Percentiles rank a stretch among this genome's conserved stretches.
phyloP scores from a whole-genome alignment of 2,329 filamentous ascomycete genomes.

The Chalara sp. region DNA sequence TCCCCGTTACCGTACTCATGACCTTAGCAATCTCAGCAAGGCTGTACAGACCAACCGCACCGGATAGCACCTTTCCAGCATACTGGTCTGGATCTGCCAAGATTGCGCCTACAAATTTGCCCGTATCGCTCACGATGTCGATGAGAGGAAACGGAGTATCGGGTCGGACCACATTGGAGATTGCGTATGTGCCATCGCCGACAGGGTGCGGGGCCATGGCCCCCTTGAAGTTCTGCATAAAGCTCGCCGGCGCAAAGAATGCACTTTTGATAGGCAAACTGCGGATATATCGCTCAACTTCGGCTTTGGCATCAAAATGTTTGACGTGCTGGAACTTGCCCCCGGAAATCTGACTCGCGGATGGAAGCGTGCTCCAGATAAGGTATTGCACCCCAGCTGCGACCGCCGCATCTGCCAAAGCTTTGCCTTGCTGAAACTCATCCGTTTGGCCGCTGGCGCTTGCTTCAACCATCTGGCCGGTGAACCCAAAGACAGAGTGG shows the following conservation, averaged over 20 bases:
- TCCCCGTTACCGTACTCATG: conserved; percentile 8
- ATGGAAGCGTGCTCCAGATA: conserved; percentile 36
- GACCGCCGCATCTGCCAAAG: conserved; percentile 34
- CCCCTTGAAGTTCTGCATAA: conserved; percentile 42
- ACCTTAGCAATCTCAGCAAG: conserved; percentile 5
- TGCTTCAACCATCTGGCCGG: conserved; percentile 30
- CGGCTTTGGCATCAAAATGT: conserved; percentile 27
- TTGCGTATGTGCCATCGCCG: conserved; percentile 13
- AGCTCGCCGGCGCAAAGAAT: conserved; percentile 38
- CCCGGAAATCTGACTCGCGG: conserved; percentile 28
- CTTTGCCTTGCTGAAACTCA: conserved; percentile 29
- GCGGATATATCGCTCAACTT: conserved; percentile 30
- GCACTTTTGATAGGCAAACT: conserved; percentile 34
- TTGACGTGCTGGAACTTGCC: conserved; percentile 31
- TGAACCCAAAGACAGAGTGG: conserved; percentile 43
- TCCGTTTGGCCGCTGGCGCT: conserved; percentile 14
- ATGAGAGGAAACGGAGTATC: conserved; percentile 23
- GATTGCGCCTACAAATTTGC: conserved; percentile 29
- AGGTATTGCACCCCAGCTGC: conserved; percentile 32
- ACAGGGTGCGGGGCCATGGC: conserved; percentile 14
- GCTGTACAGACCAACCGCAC: conserved; percentile 30
- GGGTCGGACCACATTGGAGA: conserved; percentile 11
- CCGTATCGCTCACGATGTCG: conserved; percentile 21
- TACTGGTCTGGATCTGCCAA: conserved; percentile 36
- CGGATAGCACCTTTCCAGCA: conserved; percentile 37